phyloP scores from a whole-genome alignment of 179 eudicot species.

The Sideroxylon spinosum region DNA sequence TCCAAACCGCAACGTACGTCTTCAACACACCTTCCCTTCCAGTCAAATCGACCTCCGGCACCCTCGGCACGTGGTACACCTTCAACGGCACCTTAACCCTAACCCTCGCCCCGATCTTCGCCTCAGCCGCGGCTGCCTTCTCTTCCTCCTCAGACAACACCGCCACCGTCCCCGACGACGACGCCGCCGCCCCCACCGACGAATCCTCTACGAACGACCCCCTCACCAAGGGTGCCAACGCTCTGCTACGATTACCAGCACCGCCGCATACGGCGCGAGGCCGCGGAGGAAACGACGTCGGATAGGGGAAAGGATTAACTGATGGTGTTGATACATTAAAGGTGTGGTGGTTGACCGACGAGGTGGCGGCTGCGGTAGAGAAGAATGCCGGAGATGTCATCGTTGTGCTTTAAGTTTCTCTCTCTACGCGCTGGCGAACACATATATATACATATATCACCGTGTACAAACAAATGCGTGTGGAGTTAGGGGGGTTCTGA shows the following conservation, averaged over 20 bases:
- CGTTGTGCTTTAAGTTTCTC: neutral
- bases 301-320: neutral
- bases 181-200: neutral
- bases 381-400: slow-evolving; percentile 23
- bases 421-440: no score
- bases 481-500: neutral
- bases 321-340: neutral
- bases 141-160: slow-evolving; percentile 22
- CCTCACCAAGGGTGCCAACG: neutral
- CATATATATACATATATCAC: neutral
- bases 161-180: slow-evolving; percentile 10
- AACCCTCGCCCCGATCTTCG: slow-evolving; percentile 58
- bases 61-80: slow-evolving; percentile 61
- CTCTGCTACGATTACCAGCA: neutral
- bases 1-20: slow-evolving; percentile 58
- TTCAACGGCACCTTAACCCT: slow-evolving; percentile 60
- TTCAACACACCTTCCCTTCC: slow-evolving; percentile 56
- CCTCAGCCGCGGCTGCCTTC: slow-evolving; percentile 27
- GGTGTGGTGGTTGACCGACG: slow-evolving; percentile 8
- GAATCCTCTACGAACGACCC: slow-evolving; percentile 14
- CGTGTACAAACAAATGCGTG: neutral
- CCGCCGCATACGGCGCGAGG: neutral
- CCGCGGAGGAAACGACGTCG: neutral
- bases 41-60: slow-evolving; percentile 50
- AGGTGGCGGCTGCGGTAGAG: slow-evolving; percentile 14